Evolutionary conservation across 2,329 filamentous ascomycete species (phyloP), one percentile per base, ranked within the genome.

Genomic region (Colletotrichum caudatum): DNA sequence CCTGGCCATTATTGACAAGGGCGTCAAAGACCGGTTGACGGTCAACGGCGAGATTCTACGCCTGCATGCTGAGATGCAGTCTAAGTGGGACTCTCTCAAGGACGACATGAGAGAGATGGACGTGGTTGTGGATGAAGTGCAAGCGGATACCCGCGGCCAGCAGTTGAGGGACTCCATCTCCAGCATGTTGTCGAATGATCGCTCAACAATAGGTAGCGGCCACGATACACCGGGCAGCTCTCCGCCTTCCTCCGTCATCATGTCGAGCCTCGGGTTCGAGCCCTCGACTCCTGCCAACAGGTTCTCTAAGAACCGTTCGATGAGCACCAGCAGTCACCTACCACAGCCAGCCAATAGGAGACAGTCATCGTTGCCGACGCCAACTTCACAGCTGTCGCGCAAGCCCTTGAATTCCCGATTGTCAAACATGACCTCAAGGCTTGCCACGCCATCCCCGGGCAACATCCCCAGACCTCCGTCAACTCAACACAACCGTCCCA

Each of bases 31-130:
- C 78, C 90, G 96, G n/a, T 85, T 98, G 61, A 98, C 96, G 0
- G 94, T 98, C 66, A 98, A 99, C 78, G 96, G 96, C 56, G 96
- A 98, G 81, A 96, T 98, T 73, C 82, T 98, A 37, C 90, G 94
- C 56, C 85, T 98, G 41, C 92, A 97, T 77, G 89, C 90, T 8
- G 95, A 98, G 76, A 92, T 98, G 84, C 91, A 94, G 77, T 86
- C 90, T n/a, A 91, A 92, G 76, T 97, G 95, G 89, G 89, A 92
- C 74, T 88, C 89, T 5, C 84, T 98, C 63, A 94, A 94, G 78
- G 86, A 88, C 18, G 90, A 93, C 73, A 95, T 96, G 84, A 88
- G 85, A 70, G 92, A 95, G 6, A 91, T 96, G 83, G 94, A 97
- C 79, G 78, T 86, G 8, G 83, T 89, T 20, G 80, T 98, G 41